Evolutionary conservation across 768 basidiomycete genomes (phyloP), one percentile per base, ranked within the genome.

Genomic region (Termitomyces sp.): DNA sequence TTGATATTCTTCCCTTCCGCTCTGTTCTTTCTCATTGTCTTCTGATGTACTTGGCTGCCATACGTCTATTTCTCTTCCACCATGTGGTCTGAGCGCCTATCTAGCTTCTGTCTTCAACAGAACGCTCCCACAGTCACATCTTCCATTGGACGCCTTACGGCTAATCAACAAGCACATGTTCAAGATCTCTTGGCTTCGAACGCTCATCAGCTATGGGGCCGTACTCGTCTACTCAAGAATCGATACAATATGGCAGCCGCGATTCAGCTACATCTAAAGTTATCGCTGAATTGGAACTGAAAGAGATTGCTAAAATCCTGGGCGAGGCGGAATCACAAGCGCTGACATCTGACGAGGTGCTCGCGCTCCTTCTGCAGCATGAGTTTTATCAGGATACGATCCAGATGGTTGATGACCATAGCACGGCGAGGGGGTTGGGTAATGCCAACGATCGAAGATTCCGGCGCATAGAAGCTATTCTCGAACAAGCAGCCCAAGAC

Each of bases 311-410:
- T 2, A 55, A 62, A 4, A 49, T 62, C 41, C 16, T 37, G 6
- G 16, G 12, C 16, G 17, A 37, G 16, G 6, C 4, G 16, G 16
- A 37, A 37, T 16, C 0, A 37, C 58, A 63, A 44, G 50, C 54
- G 4, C 56, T 62, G 5, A 49, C 52, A 5, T 65, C 61, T 5
- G 61, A 63, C 41, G 62, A 63, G 25, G 59, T 63, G 39, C n/a
- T 57, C 11, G 64, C 64, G 5, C 43, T 65, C 16, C n/a, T 25
- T 6, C 12, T 56, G 32, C 62, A 65, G 35, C 28, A 30, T 23
- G 60, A 61, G 21, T 7, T 37, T 9, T 42, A 40, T 47, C 46
- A 59, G 51, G 35, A 32, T 9, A n/a, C 50, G 2, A 14, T 60
- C 11, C 57, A 47, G 9, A 46, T 40, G 3, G 19, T 51, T 5